Base-by-base conservation (phyloP, 768 basidiomycete genomes). In the Macrolepiota dolichaula region DNA sequence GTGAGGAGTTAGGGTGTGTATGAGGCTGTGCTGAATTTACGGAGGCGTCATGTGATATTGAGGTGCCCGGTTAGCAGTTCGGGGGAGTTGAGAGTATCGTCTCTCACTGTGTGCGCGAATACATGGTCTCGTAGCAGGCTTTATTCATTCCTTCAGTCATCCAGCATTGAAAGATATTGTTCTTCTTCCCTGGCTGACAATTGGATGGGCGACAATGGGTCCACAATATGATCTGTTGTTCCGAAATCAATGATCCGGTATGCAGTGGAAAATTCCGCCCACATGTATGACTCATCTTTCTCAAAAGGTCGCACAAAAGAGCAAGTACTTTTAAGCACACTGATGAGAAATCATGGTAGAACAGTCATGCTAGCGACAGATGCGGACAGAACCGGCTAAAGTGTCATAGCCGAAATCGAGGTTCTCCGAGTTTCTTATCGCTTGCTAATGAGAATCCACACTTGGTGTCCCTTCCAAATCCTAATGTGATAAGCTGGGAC, bases 11-110 rank as follows among this genome's bases (percentile, higher is more conserved):
- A 22, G 35, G 4, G 52, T 19, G 36, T 54, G 17, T 37, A 7
- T 5, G 52, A 42, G 54, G 54, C 55, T 19, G 55, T 46, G 55
- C 44, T 56, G 47, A 55, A 44, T 42, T 55, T 55, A 25, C 24
- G 27, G 24, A 15, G 38, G 25, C 38, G 10, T 32, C 54, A 55
- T 42, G 24, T 27, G 53, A 54, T 29, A 38, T 40, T 25, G 29
- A 27, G 40, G 15, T 35, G 37, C 24, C 13, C 37, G 1, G 37
- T 38, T 4, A n/a, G 17, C 10, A 15, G 17, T 54, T 54, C 37
- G 35, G 37, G 52, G 35, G 19, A 29, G 11, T 10, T 9, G 25
- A 12, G 29, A 37, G 52, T 35, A 51, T 35, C 7, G 0, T 51
- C 51, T 51, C 51, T 27, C n/a, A 12, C 0, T 44, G 6, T 44